Base-by-base conservation (phyloP, 306 rosid genomes). In the Quercus bicolor region DNA sequence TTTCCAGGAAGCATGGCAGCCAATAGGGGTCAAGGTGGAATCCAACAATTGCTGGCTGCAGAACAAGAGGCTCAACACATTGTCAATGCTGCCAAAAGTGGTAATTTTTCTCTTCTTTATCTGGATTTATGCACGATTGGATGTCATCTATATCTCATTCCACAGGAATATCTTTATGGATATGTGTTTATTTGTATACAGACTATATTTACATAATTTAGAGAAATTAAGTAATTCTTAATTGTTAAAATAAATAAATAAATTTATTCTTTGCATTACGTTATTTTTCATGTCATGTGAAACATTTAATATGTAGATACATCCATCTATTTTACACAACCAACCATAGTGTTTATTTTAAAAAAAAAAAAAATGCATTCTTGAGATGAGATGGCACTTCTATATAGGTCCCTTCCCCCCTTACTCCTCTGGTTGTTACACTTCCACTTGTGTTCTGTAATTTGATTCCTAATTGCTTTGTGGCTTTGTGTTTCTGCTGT, bases 1-100 rank as follows among this genome's bases (percentile, higher is more conserved):
- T 83, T 57, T 86, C 56, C 69, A 80, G 86, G 45, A 37, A 89
- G 82, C 73, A 96, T 93, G 99, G 94, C 98, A 73, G 81, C 96
- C 66, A 89, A 55, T 28, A 90, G 98, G 82, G 85, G 91, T 83
- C 98, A 90, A 86, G 98, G 98, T 80, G 94, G 99, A 79, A 96
- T 96, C 84, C 99, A 96, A 43, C 99, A 96, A 78, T 81, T 96
- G 93, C 90, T 96, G 77, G 92, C 96, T 80, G 98, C 97, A 19
- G 99, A 96, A 66, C 98, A 93, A 88, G 99, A 93, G 77, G 99
- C 98, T 52, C 99, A 96, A 75, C 92, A 91, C 83, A 96, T 96
- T 53, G 96, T 93, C 65, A 93, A 90, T 88, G 96, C 97, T 78
- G 93, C 99, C 7, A 89, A 91, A 82, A 91, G 70, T 83, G 98